Base-by-base conservation (phyloP, 1,139 yeast species). In the Spathaspora sp. region DNA sequence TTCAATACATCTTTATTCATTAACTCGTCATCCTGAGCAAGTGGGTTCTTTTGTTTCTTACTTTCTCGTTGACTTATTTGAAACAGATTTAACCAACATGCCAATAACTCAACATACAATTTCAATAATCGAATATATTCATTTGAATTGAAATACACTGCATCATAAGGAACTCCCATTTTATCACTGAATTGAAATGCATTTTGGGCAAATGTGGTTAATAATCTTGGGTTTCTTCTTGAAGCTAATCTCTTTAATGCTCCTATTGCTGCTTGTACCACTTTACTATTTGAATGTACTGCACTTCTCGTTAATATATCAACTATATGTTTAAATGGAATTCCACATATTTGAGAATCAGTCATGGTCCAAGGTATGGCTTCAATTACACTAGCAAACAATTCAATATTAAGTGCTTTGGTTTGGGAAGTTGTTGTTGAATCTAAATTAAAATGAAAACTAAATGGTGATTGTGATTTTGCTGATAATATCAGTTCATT, bases 141-240 rank as follows among this genome's bases (percentile, higher is more conserved):
- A 2, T 66, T 57, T 0, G 84, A 79, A 26, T 81, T 77, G 45
- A 84, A 68, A 52, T 78, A 78, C 16, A 80, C 75, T 10, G 83
- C 70, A 42, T 84, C 80, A 55, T 80, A 78, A 5, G 74, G 70
- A 6, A 68, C 69, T 8, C 16, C 38, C 4, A 51, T 48, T 52
- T 81, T 82, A 49, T 89, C 97, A 52, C 85, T 89, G 51, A 87
- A 80, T 53, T 85, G 83, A 63, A 90, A 89, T 3, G 96, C 87
- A 51, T 82, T 81, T 55, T 87, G 84, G 0, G 96, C 89, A 68
- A 83, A 89, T 24, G 82, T 78, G 1, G 89, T 84, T 41, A 90
- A 78, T 43, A 90, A 72, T 3, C 80, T 76, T 0, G 97, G 89
- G 53, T 88, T 88, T 52, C 79, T 81, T 44, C 81, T 80, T 2